A percentile compares a stretch with the other conserved stretches of the same genome.
These are phyloP conservation scores for Venturia carpophila DNA, from an alignment of 2,329 filamentous ascomycete species.

Conservation along the genomic window DNA sequence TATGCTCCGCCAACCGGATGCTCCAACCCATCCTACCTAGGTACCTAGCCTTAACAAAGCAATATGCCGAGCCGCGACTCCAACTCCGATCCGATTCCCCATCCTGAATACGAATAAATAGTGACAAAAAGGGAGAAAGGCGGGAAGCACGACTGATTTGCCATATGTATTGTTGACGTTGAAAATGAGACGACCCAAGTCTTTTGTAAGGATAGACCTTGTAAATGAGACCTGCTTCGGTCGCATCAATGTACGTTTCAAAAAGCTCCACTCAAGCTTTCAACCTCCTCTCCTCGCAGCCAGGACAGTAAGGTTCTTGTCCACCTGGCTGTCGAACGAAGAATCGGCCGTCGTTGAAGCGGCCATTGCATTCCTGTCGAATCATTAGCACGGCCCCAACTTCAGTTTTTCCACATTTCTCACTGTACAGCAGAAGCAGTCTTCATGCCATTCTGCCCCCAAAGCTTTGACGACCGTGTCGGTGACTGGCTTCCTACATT, in stretches of 20 bases:
- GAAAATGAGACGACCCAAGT: neutral
- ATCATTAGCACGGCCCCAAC: neutral
- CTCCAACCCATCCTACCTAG: neutral
- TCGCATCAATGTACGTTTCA: no score
- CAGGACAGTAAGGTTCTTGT: slow-evolving; percentile 53
- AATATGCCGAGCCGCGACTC: neutral
- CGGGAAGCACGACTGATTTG: neutral
- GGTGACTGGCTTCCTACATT: slow-evolving; percentile 75
- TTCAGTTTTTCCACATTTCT: slow-evolving; percentile 24
- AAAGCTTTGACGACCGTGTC: slow-evolving; percentile 86
- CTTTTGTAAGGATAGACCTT: neutral
- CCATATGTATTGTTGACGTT: neutral
- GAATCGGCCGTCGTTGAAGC: slow-evolving; percentile 55
- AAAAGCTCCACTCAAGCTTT: slow-evolving; percentile 42
- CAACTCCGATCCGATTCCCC: neutral
- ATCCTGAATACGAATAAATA: neutral
- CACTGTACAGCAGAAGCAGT: slow-evolving; percentile 75
- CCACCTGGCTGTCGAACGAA: slow-evolving; percentile 50
- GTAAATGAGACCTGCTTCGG: neutral
- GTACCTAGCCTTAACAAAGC: no score
- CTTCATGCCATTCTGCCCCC: slow-evolving; percentile 86
- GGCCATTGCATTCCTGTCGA: slow-evolving; percentile 49
- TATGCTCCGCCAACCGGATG: neutral
- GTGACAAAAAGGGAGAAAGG: neutral
- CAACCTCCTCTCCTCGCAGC: slow-evolving; percentile 53